These are phyloP conservation scores for Ceratocystis harringtonii DNA, from an alignment of 2,329 filamentous ascomycete genomes.

Conservation along the genomic window DNA sequence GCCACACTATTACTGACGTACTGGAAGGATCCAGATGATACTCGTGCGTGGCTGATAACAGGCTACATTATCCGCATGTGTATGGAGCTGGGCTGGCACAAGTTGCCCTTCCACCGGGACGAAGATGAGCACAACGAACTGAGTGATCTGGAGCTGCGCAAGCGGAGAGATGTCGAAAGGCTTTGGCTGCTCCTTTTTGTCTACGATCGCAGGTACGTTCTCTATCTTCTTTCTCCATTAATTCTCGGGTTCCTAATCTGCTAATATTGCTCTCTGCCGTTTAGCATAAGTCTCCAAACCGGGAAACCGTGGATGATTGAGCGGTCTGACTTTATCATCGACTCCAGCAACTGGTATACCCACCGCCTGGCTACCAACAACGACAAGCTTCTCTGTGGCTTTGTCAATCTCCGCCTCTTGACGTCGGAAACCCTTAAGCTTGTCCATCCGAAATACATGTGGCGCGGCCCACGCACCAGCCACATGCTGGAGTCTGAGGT, in stretches of 20 bases:
- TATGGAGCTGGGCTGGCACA: slow-evolving; percentile 28
- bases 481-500: slow-evolving; percentile 20
- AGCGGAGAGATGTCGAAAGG: slow-evolving; percentile 25
- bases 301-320: slow-evolving; percentile 31
- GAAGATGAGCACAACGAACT: not conserved
- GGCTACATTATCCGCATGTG: slow-evolving; percentile 29
- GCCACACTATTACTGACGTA: slow-evolving; percentile 28
- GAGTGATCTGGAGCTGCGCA: slow-evolving; percentile 19
- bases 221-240: not conserved
- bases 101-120: slow-evolving; percentile 18
- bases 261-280: not conserved
- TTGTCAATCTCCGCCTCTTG: slow-evolving; percentile 26
- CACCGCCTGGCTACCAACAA: slow-evolving; percentile 23
- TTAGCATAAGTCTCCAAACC: slow-evolving; percentile 28
- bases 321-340: slow-evolving; percentile 25
- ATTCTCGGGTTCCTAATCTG: not conserved
- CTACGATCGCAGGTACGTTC: slow-evolving; percentile 27
- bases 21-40: slow-evolving; percentile 30
- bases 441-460: slow-evolving; percentile 19
- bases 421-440: slow-evolving; percentile 23
- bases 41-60: slow-evolving; percentile 27
- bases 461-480: slow-evolving; percentile 15
- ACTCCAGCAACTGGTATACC: slow-evolving; percentile 25
- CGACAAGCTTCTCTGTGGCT: slow-evolving; percentile 26
- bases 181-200: slow-evolving; percentile 28